Percentiles rank a stretch among this genome's conserved stretches.
Conservation (phyloP, 495 filamentous ascomycete genomes). For the Aspergillus nanangensis region DNA sequence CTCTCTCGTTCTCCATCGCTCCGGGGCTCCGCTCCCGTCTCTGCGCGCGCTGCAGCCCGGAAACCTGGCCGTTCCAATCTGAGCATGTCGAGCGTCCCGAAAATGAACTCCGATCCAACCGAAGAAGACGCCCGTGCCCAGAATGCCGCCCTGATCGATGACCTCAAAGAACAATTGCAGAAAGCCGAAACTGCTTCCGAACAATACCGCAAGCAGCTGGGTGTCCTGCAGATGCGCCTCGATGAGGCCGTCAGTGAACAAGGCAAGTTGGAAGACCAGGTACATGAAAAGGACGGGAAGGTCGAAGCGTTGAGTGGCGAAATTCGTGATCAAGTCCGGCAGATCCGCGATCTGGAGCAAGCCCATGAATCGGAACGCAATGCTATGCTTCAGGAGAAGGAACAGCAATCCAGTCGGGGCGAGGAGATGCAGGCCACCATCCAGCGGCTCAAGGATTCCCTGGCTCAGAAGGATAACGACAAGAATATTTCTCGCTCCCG, state of each 20-base stretch:
- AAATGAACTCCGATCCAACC: conserved; percentile 52
- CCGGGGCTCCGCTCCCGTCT: conserved; percentile 54
- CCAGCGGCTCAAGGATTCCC: conserved; percentile 81
- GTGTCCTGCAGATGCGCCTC: conserved; percentile 77
- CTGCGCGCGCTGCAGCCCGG: conserved; percentile 63
- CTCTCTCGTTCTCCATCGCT: conserved; percentile 38
- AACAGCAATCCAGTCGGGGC: conserved; percentile 75
- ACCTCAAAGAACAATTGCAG: conserved; percentile 73
- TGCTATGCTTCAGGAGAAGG: conserved; percentile 84
- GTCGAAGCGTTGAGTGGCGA: conserved; percentile 76
- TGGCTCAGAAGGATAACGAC: conserved; percentile 68
- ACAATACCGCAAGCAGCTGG: conserved; percentile 76
- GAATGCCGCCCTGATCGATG: conserved; percentile 75
- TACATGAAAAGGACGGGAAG: conserved; percentile 76
- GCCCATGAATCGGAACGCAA: conserved; percentile 87
- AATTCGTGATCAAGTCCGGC: conserved; percentile 69
- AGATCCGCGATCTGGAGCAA: conserved; percentile 82
- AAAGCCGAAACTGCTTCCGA: conserved; percentile 77
- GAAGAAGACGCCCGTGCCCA: conserved; percentile 64
- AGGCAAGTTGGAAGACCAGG: conserved; percentile 74
- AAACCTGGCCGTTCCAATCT: conserved; percentile 56
- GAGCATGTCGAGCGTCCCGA: conserved; percentile 51
- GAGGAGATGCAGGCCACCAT: conserved; percentile 87
- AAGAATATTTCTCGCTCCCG: conserved; percentile 63
- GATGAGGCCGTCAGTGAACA: conserved; percentile 85